Percentiles rank a stretch among this genome's conserved stretches.
These are phyloP conservation scores for Colletotrichum musicola DNA, from an alignment of 2,329 filamentous ascomycete species.

Conservation along the genomic window DNA sequence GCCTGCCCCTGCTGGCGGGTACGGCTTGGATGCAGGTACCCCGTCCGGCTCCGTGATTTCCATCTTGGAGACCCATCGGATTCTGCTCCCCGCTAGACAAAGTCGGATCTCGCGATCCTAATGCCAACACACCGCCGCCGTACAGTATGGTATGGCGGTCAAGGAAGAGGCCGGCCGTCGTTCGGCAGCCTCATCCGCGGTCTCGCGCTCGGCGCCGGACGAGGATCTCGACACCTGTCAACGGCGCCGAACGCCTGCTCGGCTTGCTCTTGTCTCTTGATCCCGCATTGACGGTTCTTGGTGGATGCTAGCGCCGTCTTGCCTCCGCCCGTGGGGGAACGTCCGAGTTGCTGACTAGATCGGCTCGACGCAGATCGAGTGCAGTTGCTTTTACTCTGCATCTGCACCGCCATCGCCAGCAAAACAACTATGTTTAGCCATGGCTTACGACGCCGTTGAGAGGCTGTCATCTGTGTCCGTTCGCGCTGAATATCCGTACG, in stretches of 20 bases:
- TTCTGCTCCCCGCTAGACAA: conserved; percentile 18
- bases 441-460: background rate
- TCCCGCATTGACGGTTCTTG: conserved; percentile 13
- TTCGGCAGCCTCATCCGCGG: background rate
- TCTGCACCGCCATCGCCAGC: background rate
- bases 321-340: background rate
- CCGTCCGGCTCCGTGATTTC: conserved; percentile 28
- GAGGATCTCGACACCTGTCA: conserved; percentile 18
- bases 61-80: conserved; percentile 22
- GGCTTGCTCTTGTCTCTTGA: conserved; percentile 4
- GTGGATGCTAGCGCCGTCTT: conserved; percentile 16
- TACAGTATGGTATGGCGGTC: conserved; percentile 25
- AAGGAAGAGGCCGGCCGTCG: background rate
- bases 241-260: background rate
- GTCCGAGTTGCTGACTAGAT: conserved; percentile 7
- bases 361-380: background rate
- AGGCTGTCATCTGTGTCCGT: conserved; percentile 16
- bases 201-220: background rate
- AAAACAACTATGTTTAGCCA: background rate
- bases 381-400: background rate
- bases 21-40: conserved; percentile 16
- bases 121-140: conserved; percentile 25
- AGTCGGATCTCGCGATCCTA: conserved; percentile 6
- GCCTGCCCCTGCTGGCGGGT: conserved; percentile 15
- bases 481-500: conserved; percentile 5